Percentiles rank a stretch among this genome's conserved stretches.
Conservation (phyloP, 345 rosid species). For the Syzygium grande region DNA sequence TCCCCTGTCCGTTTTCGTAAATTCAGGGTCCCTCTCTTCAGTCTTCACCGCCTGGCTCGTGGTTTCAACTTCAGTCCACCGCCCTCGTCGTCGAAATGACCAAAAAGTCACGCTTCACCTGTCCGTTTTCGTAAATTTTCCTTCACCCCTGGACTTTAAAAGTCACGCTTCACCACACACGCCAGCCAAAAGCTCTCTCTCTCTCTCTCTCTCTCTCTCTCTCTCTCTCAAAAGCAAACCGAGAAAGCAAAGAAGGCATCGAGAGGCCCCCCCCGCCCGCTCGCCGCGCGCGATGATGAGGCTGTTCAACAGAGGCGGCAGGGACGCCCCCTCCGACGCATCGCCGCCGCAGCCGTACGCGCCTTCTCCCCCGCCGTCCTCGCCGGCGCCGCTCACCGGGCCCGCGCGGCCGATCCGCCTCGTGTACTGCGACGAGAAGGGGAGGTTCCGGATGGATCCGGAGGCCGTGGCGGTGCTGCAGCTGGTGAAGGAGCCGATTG, state of each 20-base stretch:
- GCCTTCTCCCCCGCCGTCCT: conserved; percentile 19
- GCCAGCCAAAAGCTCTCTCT: too few species aligned
- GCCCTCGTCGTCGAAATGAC: too few species aligned
- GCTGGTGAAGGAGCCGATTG: conserved; percentile 96
- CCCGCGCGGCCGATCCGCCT: conserved; percentile 89
- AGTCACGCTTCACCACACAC: too few species aligned
- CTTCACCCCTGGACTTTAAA: neutral
- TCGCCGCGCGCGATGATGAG: conserved; percentile 20
- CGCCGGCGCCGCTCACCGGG: conserved; percentile 57
- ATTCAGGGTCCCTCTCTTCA: neutral
- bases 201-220: too few species aligned
- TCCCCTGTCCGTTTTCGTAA: neutral
- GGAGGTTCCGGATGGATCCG: conserved; percentile 97
- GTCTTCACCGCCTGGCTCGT: neutral
- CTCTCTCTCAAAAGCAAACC: neutral
- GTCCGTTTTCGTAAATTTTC: too few species aligned
- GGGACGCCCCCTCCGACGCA: conserved; percentile 21
- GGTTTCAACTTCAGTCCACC: neutral
- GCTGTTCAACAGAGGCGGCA: conserved; percentile 37
- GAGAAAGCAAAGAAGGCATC: neutral
- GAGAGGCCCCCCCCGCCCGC: neutral
- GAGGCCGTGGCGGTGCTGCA: conserved; percentile 92
- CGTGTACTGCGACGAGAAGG: conserved; percentile 86
- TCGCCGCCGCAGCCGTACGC: conserved; percentile 19
- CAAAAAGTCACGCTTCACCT: neutral